Evolutionary conservation across 352 stramenopile species (phyloP).

Genomic region (Pythium chondricola): DNA sequence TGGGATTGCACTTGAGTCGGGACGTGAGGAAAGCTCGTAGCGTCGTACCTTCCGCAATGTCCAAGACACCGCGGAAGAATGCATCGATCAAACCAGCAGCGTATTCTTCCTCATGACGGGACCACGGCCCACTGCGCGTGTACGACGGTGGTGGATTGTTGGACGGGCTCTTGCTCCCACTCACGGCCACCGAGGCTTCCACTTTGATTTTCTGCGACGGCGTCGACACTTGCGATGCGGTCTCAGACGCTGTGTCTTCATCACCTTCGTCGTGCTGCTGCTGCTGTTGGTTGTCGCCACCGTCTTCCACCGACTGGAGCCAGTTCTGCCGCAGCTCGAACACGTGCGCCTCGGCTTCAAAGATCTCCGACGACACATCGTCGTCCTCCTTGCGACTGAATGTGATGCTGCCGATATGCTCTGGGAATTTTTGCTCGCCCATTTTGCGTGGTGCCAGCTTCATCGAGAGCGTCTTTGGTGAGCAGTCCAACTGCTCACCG

Average conservation of each 20-base stretch:
- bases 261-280: constrained; percentile 3
- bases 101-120: constrained; percentile 62
- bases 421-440: constrained; percentile 46
- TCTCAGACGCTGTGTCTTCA: constrained; percentile 1
- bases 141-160: constrained; percentile 20
- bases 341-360: constrained; percentile 41
- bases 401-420: constrained; percentile 50
- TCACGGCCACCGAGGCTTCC: background rate
- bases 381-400: constrained; percentile 37
- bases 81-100: constrained; percentile 53
- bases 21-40: constrained; percentile 55
- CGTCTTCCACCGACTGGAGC: constrained; percentile 19
- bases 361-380: constrained; percentile 37
- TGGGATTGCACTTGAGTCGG: constrained; percentile 63
- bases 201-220: constrained; percentile 11
- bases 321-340: constrained; percentile 41
- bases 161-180: constrained; percentile 10
- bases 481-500: constrained; percentile 47
- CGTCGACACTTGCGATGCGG: constrained; percentile 8
- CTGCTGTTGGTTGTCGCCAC: background rate
- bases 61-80: constrained; percentile 60
- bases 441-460: constrained; percentile 54
- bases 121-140: constrained; percentile 58
- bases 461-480: constrained; percentile 54
- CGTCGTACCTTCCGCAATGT: constrained; percentile 56